These are phyloP conservation scores for Hypoxylon sp. DNA, from an alignment of 2,329 filamentous ascomycete species.

Conservation along the genomic window DNA sequence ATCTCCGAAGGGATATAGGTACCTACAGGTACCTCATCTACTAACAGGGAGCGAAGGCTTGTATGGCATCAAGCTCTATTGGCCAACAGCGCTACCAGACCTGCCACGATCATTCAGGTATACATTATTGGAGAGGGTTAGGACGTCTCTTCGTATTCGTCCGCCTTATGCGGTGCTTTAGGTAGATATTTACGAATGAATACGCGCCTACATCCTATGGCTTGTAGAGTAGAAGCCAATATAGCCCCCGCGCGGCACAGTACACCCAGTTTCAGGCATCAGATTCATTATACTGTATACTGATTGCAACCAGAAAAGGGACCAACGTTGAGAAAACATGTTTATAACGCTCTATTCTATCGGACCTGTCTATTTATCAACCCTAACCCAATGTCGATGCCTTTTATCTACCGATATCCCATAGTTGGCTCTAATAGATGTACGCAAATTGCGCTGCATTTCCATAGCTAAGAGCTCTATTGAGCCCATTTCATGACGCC, in stretches of 20 bases:
- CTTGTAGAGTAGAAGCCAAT: too few species aligned
- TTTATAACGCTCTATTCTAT: conserved; percentile 19
- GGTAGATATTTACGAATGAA: too few species aligned
- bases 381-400: conserved; percentile 21
- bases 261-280: too few species aligned
- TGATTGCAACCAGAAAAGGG: neutral
- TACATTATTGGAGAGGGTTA: too few species aligned
- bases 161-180: too few species aligned
- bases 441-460: conserved; percentile 12
- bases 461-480: conserved; percentile 18
- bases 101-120: too few species aligned
- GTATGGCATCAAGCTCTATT: neutral
- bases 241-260: too few species aligned
- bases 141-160: too few species aligned
- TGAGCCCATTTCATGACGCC: conserved; percentile 49
- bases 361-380: conserved; percentile 24
- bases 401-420: conserved; percentile 20
- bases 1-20: too few species aligned
- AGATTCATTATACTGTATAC: neutral
- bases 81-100: too few species aligned
- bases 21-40: neutral
- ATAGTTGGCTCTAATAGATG: conserved; percentile 2
- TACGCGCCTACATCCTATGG: too few species aligned
- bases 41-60: neutral
- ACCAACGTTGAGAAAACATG: neutral